Evolutionary conservation across 352 stramenopile genomes (phyloP).

Genomic region (Phytophthora colocasiae): DNA sequence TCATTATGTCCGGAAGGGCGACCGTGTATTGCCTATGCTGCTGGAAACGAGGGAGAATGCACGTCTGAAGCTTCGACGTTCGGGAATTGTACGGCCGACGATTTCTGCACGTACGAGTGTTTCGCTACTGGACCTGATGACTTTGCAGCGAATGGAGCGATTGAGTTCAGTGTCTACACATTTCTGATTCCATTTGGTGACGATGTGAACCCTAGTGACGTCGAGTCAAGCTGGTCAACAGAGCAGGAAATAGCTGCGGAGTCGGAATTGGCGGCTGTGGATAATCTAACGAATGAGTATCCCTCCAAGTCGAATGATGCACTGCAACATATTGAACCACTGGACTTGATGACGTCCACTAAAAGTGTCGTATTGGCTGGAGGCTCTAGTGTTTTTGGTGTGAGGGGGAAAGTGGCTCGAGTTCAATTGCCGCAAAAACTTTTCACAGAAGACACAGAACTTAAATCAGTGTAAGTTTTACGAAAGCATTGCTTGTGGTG

Average conservation of each 20-base stretch:
- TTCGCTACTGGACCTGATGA: conserved; percentile 60
- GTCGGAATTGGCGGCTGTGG: neutral
- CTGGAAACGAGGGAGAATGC: conserved; percentile 17
- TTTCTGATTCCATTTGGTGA: conserved; percentile 67
- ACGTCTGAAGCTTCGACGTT: conserved; percentile 33
- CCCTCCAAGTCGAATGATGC: conserved; percentile 51
- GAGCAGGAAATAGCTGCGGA: conserved; percentile 7
- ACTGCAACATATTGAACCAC: conserved; percentile 45
- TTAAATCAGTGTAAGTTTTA: conserved; percentile 48
- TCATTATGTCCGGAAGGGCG: conserved; percentile 52
- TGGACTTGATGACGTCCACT: conserved; percentile 43
- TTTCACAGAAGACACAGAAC: conserved; percentile 41
- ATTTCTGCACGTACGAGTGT: conserved; percentile 61
- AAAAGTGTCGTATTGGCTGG: conserved; percentile 52
- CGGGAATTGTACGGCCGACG: conserved; percentile 42
- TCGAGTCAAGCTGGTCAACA: conserved; percentile 27
- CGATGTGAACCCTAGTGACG: conserved; percentile 15
- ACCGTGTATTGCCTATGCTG: conserved; percentile 63
- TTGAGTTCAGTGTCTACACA: conserved; percentile 63
- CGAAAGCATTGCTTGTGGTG: neutral
- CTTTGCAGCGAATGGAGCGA: conserved; percentile 53
- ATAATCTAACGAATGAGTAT: conserved; percentile 34
- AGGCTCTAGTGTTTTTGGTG: conserved; percentile 50
- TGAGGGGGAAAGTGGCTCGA: conserved; percentile 53
- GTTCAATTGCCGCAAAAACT: conserved; percentile 44